A percentile compares a stretch with the other conserved stretches of the same genome.
These are phyloP conservation scores for Verticillium nubilum DNA, from an alignment of 2,329 filamentous ascomycete species.

Conservation along the genomic window DNA sequence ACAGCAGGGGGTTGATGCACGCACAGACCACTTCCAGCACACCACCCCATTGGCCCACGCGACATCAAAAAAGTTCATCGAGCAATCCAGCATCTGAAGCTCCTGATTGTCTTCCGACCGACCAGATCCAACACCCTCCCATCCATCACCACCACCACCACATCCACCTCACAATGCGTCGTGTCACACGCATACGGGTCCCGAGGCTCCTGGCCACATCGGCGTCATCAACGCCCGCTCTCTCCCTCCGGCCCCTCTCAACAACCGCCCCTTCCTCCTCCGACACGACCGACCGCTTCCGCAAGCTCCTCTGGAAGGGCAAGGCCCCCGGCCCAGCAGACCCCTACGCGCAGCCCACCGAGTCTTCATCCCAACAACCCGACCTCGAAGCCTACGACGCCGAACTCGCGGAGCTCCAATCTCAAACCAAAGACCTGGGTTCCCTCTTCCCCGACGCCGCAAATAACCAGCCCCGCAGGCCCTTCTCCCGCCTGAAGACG, in stretches of 20 bases:
- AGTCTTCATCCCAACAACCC: constrained; percentile 24
- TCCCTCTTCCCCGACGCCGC: background rate
- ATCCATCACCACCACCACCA: background rate
- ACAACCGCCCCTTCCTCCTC: constrained; percentile 24
- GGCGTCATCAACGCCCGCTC: constrained; percentile 13
- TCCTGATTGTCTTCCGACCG: background rate
- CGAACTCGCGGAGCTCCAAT: constrained; percentile 11
- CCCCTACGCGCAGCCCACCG: constrained; percentile 28
- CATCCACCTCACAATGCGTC: constrained; percentile 28
- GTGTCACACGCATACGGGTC: constrained; percentile 32
- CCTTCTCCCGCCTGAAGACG: constrained; percentile 1
- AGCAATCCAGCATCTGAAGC: background rate
- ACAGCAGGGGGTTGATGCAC: background rate
- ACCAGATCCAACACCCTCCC: background rate
- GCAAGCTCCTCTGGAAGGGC: constrained; percentile 33
- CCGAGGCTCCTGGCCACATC: constrained; percentile 26
- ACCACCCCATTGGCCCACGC: background rate
- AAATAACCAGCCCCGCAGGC: background rate
- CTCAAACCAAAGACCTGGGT: background rate
- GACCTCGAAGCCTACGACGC: constrained; percentile 14
- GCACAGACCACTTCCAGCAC: background rate
- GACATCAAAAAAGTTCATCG: constrained; percentile 2
- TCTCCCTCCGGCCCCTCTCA: constrained; percentile 19
- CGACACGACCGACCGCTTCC: constrained; percentile 31
- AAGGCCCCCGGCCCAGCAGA: constrained; percentile 29